Base-by-base conservation (phyloP, 176 grass and related monocot genomes). In the Echinochloa phyllopogon region DNA sequence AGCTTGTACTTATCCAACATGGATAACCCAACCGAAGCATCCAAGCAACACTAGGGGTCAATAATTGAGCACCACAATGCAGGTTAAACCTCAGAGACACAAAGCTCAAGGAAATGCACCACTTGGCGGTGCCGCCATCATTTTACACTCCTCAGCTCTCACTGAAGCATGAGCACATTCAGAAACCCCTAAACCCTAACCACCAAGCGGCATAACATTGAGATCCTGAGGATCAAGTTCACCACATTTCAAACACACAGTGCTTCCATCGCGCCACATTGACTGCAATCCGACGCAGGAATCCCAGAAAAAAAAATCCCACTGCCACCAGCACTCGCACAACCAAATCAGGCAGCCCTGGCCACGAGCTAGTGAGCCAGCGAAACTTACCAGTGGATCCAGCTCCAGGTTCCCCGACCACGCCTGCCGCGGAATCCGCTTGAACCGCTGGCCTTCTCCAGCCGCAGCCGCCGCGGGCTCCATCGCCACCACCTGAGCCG, bases 391-490 rank as follows among this genome's bases (percentile, higher is more conserved):
- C 89, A 93, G 74, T 74, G 93, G 93, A 91, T 95, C 87, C 73
- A 90, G 85, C 55, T 95, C 91, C 59, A 82, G 77, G 65, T 85
- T 88, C 83, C 83, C 87, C 67, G 70, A 82, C 49, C 82, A 92
- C 11, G 87, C 65, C 78, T 88, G 91, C 79, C 84, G 85, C 78
- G 89, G 89, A 83, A 93, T 89, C 78, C 87, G 81, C 85, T 82
- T 95, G 86, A 98, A 98, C 71, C 95, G 85, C 72, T 89, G 93
- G 23, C 93, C 91, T 82, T 91, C 89, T 18, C 85, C 84, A 10
- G 91, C 75, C 68, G 67, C 27, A 74, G 47, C 80, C 48, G 73
- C 90, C 62, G 90, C 86, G 75, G 85, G 85, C 78, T 90, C 84
- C 89, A 87, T 87, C 33, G 67, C 59, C 50, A 60, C 62, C 84